Evolutionary conservation across 2,329 filamentous ascomycete genomes (phyloP).

Genomic region (Xylaria sp.): DNA sequence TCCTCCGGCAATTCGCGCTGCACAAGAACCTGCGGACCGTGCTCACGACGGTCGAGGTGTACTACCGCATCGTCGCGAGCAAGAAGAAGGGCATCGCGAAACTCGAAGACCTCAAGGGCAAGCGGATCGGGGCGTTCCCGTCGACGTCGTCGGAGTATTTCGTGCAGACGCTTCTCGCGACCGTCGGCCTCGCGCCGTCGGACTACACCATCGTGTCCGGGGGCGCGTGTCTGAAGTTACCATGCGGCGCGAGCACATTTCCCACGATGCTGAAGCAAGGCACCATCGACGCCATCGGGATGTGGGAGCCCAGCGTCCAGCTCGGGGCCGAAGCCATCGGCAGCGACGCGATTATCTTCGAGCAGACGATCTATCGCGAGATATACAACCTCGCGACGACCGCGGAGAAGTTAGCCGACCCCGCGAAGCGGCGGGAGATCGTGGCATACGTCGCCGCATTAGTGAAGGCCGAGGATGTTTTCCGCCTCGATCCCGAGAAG

Average conservation of each 20-base stretch:
- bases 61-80: conserved; percentile 44
- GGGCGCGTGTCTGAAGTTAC: conserved; percentile 37
- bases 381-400: conserved; percentile 44
- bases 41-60: conserved; percentile 42
- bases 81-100: conserved; percentile 35
- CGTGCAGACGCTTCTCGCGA: conserved; percentile 39
- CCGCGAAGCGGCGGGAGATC: conserved; percentile 39
- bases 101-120: conserved; percentile 41
- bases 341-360: conserved; percentile 38
- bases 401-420: conserved; percentile 40
- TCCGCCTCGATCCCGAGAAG: conserved; percentile 35
- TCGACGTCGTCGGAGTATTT: conserved; percentile 44
- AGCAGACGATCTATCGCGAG: conserved; percentile 42
- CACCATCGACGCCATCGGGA: conserved; percentile 42
- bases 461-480: conserved; percentile 39
- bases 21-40: conserved; percentile 43
- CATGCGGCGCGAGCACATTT: conserved; percentile 40
- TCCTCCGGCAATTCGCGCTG: conserved; percentile 40
- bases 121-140: conserved; percentile 41
- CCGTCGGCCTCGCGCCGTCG: conserved; percentile 34
- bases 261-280: conserved; percentile 38
- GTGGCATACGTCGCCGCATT: conserved; percentile 41
- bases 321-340: conserved; percentile 39
- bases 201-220: conserved; percentile 41
- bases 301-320: conserved; percentile 45